Conservation (phyloP, 164 flowering plant species). For the Umbellularia californica region DNA sequence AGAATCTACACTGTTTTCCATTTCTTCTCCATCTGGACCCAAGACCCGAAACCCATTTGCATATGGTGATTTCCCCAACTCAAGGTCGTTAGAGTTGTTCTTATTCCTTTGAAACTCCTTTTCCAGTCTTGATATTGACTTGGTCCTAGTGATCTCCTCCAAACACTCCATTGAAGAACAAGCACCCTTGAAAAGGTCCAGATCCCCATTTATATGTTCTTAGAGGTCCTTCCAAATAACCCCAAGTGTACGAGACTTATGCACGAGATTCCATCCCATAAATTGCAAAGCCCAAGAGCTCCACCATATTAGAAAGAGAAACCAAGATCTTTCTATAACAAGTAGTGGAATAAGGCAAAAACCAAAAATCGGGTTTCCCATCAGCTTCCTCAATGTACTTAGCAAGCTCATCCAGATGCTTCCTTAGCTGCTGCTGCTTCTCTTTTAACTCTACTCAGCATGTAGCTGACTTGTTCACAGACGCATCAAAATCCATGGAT, state of each 20-base stretch:
- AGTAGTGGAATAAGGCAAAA: conserved; percentile 55
- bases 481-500: conserved; percentile 9
- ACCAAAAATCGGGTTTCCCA: conserved; percentile 85
- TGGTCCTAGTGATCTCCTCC: conserved; percentile 37
- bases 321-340: conserved; percentile 43
- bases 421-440: conserved; percentile 27
- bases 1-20: conserved; percentile 28
- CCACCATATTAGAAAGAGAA: conserved; percentile 53
- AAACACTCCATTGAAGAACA: conserved; percentile 36
- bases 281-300: conserved; percentile 39
- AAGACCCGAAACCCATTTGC: conserved; percentile 12
- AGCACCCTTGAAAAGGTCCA: conserved; percentile 33
- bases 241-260: conserved; percentile 20
- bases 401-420: conserved; percentile 30
- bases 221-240: conserved; percentile 22
- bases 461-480: background rate
- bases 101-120: conserved; percentile 21
- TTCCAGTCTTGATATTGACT: conserved; percentile 46
- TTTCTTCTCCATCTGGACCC: conserved; percentile 23
- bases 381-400: conserved; percentile 65
- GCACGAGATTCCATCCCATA: conserved; percentile 30
- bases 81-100: conserved; percentile 35
- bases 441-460: background rate
- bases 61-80: conserved; percentile 44
- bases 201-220: conserved; percentile 35